A percentile compares a stretch with the other conserved stretches of the same genome.
Conservation (phyloP, 139 green algal genomes). For the Penium margaritaceum region DNA sequence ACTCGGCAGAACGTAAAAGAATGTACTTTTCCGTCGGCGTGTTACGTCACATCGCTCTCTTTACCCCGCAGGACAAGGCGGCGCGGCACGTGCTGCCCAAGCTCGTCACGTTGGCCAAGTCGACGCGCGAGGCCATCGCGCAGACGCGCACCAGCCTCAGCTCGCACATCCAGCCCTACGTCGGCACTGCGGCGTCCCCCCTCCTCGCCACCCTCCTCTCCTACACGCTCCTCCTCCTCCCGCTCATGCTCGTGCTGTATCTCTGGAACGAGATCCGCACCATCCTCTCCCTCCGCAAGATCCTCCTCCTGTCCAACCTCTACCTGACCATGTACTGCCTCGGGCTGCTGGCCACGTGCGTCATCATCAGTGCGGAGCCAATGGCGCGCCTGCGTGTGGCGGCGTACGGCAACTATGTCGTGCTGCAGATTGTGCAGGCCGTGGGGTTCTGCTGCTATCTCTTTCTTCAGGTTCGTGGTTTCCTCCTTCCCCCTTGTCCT, state of each 20-base stretch:
- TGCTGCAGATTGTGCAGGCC: slow-evolving; percentile 37
- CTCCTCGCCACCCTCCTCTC: slow-evolving; percentile 34
- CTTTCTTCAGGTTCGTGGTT: slow-evolving; percentile 28
- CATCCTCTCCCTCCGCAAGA: slow-evolving; percentile 9
- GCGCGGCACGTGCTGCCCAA: background rate
- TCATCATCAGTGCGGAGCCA: slow-evolving; percentile 37
- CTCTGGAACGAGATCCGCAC: slow-evolving; percentile 3
- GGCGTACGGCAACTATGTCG: slow-evolving; percentile 26
- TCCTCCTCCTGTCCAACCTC: slow-evolving; percentile 22
- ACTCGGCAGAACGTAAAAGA: background rate
- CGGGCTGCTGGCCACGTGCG: slow-evolving; percentile 8
- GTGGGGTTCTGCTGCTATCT: slow-evolving; percentile 19
- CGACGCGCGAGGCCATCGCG: background rate
- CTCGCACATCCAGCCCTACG: slow-evolving; percentile 11
- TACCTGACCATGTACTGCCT: slow-evolving; percentile 34
- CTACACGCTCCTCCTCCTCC: slow-evolving; percentile 28
- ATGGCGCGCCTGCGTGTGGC: slow-evolving; percentile 22
- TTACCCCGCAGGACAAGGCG: slow-evolving; percentile 13
- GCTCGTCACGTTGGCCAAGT: slow-evolving; percentile 3
- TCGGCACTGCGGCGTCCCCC: slow-evolving; percentile 19
- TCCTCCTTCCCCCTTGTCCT: too few relatives aligned
- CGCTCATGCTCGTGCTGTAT: slow-evolving; percentile 8
- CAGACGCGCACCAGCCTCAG: slow-evolving; percentile 11
- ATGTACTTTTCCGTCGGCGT: background rate
- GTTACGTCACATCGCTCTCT: background rate